Evolutionary conservation across 306 rosid species (phyloP).

Genomic region (Quillaja saponaria): DNA sequence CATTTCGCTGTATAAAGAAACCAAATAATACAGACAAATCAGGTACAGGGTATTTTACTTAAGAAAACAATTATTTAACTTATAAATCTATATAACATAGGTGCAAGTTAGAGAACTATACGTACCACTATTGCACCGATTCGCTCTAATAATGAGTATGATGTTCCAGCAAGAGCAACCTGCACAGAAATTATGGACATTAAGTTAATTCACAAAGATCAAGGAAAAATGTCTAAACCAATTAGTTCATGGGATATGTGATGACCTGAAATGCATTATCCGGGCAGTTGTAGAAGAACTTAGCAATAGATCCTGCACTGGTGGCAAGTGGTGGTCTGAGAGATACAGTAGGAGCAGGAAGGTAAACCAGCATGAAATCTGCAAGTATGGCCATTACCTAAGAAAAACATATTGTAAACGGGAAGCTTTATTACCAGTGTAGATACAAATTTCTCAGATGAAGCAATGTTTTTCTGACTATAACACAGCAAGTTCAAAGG

Average conservation of each 20-base stretch:
- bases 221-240: constrained; percentile 11
- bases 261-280: constrained; percentile 93
- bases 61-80: constrained; percentile 5
- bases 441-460: constrained; percentile 9
- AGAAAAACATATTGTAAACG: constrained; percentile 17
- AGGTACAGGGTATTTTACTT: constrained; percentile 22
- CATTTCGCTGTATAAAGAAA: constrained; percentile 69
- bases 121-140: constrained; percentile 70
- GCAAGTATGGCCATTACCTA: constrained; percentile 94
- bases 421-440: constrained; percentile 6
- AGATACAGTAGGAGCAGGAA: constrained; percentile 86
- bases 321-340: constrained; percentile 69
- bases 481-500: constrained; percentile 5
- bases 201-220: constrained; percentile 3
- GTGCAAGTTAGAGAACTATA: constrained; percentile 13
- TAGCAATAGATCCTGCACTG: constrained; percentile 69
- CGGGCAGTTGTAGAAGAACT: constrained; percentile 91
- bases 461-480: constrained; percentile 11
- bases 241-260: neutral
- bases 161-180: constrained; percentile 57
- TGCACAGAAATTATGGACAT: constrained; percentile 26
- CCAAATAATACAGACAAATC: constrained; percentile 25
- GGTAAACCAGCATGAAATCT: constrained; percentile 96
- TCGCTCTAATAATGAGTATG: constrained; percentile 54
- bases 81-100: constrained; percentile 15